Evolutionary conservation across 2,329 filamentous ascomycete species (phyloP).

Genomic region (Leptosphaerulina australis): DNA sequence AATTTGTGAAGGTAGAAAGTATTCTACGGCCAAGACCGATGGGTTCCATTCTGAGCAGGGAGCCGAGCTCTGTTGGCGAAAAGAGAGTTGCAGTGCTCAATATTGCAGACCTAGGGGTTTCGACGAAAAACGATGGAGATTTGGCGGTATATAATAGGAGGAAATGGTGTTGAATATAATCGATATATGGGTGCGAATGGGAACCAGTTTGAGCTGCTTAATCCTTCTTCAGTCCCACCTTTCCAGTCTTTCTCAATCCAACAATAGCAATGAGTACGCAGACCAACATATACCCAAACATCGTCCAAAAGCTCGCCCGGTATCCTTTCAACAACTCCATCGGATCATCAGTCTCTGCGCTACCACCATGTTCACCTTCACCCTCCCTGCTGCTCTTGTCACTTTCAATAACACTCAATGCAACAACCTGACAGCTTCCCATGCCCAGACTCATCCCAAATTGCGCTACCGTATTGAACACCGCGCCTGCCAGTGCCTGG

Average conservation of each 20-base stretch:
- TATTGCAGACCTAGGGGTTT: too few species aligned
- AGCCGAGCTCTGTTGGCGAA: too few species aligned
- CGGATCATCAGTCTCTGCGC: constrained; percentile 9
- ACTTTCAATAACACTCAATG: constrained; percentile 25
- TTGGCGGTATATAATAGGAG: not conserved
- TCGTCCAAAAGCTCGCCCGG: constrained; percentile 35
- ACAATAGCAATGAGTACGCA: constrained; percentile 31
- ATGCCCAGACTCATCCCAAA: constrained; percentile 56
- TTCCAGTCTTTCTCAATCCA: constrained; percentile 34
- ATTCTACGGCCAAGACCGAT: too few species aligned
- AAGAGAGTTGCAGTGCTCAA: too few species aligned
- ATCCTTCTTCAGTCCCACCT: constrained; percentile 37
- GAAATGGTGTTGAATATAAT: not conserved
- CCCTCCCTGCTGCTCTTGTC: constrained; percentile 8
- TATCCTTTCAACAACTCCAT: constrained; percentile 26
- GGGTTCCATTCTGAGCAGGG: too few species aligned
- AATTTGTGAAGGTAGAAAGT: too few species aligned
- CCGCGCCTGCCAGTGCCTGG: constrained; percentile 65
- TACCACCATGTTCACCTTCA: constrained; percentile 11
- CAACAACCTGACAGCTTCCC: constrained; percentile 36
- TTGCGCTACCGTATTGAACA: constrained; percentile 65
- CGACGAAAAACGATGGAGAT: too few species aligned
- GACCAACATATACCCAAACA: constrained; percentile 35
- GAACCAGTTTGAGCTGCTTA: constrained; percentile 3
- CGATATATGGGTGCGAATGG: not conserved